Evolutionary conservation across 495 filamentous ascomycete species (phyloP).

Genomic region (Apiosordaria backusii): DNA sequence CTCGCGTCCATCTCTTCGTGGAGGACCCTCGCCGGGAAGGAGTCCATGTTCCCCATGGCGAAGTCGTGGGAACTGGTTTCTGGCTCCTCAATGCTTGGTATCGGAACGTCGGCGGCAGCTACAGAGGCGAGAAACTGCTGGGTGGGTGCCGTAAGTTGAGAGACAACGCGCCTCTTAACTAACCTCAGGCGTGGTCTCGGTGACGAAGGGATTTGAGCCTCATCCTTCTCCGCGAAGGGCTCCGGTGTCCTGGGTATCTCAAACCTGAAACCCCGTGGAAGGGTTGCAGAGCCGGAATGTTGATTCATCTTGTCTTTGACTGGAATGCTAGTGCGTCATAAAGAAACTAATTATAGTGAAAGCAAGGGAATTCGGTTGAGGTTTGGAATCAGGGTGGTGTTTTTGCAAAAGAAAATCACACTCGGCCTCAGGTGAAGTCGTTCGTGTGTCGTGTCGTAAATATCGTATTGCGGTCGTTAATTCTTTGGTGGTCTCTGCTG

Average conservation of each 20-base stretch:
- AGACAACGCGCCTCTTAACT: constrained; percentile 46
- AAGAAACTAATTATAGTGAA: constrained; percentile 13
- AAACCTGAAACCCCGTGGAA: constrained; percentile 41
- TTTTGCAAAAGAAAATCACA: constrained; percentile 4
- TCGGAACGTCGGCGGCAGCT: constrained; percentile 53
- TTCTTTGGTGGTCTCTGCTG: not conserved
- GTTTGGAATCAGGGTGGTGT: not conserved
- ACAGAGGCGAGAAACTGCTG: constrained; percentile 56
- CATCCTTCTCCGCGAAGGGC: constrained; percentile 32
- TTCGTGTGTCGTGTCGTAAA: not conserved
- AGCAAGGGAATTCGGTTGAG: constrained; percentile 9
- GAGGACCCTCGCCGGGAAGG: constrained; percentile 25
- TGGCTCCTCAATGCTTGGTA: constrained; percentile 51
- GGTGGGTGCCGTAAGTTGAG: constrained; percentile 45
- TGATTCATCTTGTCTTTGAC: constrained; percentile 38
- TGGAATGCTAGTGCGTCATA: constrained; percentile 30
- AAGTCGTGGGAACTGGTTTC: constrained; percentile 31
- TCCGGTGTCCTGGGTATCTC: constrained; percentile 46
- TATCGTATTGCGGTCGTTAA: constrained; percentile 1
- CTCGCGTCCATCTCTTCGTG: constrained; percentile 34
- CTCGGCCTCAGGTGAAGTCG: not conserved
- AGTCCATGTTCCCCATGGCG: constrained; percentile 30
- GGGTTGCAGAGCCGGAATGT: constrained; percentile 41
- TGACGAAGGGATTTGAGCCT: constrained; percentile 38
- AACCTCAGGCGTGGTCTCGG: constrained; percentile 44